These are phyloP conservation scores for Starmerella apicola DNA, from an alignment of 805 yeast species.

Conservation along the genomic window DNA sequence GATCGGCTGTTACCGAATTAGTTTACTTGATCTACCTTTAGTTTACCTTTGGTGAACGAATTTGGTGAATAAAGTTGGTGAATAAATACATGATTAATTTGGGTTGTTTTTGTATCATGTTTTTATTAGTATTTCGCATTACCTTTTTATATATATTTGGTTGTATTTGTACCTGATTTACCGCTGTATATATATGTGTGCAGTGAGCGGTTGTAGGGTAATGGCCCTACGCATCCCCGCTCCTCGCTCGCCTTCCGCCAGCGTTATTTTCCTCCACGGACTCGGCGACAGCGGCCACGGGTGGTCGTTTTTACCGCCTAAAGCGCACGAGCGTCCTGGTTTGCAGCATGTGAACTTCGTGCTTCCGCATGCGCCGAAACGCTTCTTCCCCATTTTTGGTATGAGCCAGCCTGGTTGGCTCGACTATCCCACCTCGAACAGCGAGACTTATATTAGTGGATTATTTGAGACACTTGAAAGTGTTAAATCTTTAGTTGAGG, in stretches of 20 bases:
- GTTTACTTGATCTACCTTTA: too few relatives aligned
- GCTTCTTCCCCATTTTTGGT: constrained; percentile 48
- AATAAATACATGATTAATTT: too few relatives aligned
- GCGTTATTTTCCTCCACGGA: constrained; percentile 75
- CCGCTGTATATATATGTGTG: too few relatives aligned
- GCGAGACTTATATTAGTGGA: constrained; percentile 29
- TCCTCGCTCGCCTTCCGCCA: constrained; percentile 39
- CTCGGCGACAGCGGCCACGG: constrained; percentile 86
- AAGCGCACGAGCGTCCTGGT: constrained; percentile 33
- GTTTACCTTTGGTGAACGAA: too few relatives aligned
- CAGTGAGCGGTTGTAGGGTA: too few relatives aligned
- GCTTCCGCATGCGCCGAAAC: constrained; percentile 81
- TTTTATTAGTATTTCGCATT: too few relatives aligned
- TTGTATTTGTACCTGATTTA: too few relatives aligned
- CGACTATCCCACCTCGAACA: constrained; percentile 35
- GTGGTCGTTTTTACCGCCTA: constrained; percentile 71
- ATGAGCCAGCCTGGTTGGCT: constrained; percentile 76
- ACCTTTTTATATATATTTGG: too few relatives aligned
- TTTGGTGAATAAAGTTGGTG: too few relatives aligned
- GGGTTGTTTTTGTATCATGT: too few relatives aligned
- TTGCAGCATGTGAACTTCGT: constrained; percentile 54
- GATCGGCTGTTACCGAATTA: too few relatives aligned
- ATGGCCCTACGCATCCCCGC: constrained; percentile 32
- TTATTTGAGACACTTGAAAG: constrained; percentile 25
- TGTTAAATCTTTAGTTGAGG: constrained; percentile 25